phyloP scores from a whole-genome alignment of 345 rosid genomes.

The Microthlaspi erraticum region DNA sequence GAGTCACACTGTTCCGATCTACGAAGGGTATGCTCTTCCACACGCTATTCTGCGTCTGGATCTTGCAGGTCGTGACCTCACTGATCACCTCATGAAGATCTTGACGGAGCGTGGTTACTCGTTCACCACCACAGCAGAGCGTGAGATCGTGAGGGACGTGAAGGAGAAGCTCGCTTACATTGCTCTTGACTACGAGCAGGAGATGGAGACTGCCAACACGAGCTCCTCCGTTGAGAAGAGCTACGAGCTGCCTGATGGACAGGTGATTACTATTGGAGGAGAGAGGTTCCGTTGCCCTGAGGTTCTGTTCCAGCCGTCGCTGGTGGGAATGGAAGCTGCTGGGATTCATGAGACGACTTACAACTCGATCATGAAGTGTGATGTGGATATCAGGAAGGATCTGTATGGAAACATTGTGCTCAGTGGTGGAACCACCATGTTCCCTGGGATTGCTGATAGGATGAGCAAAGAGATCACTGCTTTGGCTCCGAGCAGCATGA shows the following conservation, averaged over 20 bases:
- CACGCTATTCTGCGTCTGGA: slow-evolving; percentile 67
- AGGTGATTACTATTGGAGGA: slow-evolving; percentile 52
- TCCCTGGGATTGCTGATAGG: slow-evolving; percentile 55
- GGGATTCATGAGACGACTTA: slow-evolving; percentile 52
- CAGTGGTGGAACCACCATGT: slow-evolving; percentile 55
- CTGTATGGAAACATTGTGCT: slow-evolving; percentile 47
- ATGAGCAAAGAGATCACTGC: slow-evolving; percentile 54
- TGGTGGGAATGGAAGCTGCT: slow-evolving; percentile 52
- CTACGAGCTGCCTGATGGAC: slow-evolving; percentile 58
- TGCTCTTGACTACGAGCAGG: slow-evolving; percentile 51
- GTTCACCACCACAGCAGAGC: slow-evolving; percentile 53
- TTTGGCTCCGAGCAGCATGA: slow-evolving; percentile 49
- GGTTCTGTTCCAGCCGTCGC: slow-evolving; percentile 51
- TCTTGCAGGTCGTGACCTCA: slow-evolving; percentile 63
- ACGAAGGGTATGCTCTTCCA: slow-evolving; percentile 65
- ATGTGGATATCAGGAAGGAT: slow-evolving; percentile 41
- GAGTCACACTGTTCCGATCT: slow-evolving; percentile 62
- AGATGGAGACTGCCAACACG: slow-evolving; percentile 47
- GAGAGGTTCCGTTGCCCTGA: slow-evolving; percentile 50
- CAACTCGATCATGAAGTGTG: slow-evolving; percentile 42
- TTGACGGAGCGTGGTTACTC: slow-evolving; percentile 49
- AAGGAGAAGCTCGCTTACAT: slow-evolving; percentile 51
- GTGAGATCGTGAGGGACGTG: slow-evolving; percentile 53
- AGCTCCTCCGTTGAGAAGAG: slow-evolving; percentile 46
- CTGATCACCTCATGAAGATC: slow-evolving; percentile 64